A percentile compares a stretch with the other conserved stretches of the same genome.
Evolutionary conservation across 2,329 filamentous ascomycete species (phyloP).

Genomic region (Microdochium nivale): DNA sequence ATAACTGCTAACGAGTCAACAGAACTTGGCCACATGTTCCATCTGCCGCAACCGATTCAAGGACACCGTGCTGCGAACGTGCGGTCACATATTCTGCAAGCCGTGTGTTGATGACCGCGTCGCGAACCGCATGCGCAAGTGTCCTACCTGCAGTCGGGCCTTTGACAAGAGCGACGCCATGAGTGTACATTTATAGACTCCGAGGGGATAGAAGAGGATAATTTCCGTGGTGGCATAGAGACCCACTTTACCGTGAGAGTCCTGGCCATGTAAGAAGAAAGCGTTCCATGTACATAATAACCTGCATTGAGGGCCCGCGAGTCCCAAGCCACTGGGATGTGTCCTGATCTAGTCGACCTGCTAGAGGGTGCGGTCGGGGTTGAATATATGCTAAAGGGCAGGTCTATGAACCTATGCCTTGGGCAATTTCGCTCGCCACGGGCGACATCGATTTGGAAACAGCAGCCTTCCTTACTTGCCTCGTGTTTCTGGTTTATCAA

Average conservation of each 20-base stretch:
- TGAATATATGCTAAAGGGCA: background rate
- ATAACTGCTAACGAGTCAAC: slow-evolving; percentile 20
- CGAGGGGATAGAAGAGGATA: background rate
- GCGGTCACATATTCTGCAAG: slow-evolving; percentile 90
- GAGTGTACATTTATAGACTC: slow-evolving; percentile 43
- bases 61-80: slow-evolving; percentile 86
- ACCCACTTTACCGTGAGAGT: background rate
- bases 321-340: background rate
- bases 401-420: background rate
- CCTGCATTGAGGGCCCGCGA: background rate
- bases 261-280: background rate
- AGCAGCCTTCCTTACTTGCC: background rate
- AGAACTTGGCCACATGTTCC: slow-evolving; percentile 77
- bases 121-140: slow-evolving; percentile 85
- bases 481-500: background rate
- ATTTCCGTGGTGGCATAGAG: background rate
- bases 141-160: slow-evolving; percentile 83
- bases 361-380: background rate
- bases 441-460: background rate
- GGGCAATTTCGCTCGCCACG: background rate
- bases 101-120: slow-evolving; percentile 85
- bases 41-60: slow-evolving; percentile 93
- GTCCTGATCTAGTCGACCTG: background rate
- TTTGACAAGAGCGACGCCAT: slow-evolving; percentile 91
- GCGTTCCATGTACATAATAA: background rate